phyloP scores from a whole-genome alignment of 257 asterid genomes.

The Gentiana macrophylla region DNA sequence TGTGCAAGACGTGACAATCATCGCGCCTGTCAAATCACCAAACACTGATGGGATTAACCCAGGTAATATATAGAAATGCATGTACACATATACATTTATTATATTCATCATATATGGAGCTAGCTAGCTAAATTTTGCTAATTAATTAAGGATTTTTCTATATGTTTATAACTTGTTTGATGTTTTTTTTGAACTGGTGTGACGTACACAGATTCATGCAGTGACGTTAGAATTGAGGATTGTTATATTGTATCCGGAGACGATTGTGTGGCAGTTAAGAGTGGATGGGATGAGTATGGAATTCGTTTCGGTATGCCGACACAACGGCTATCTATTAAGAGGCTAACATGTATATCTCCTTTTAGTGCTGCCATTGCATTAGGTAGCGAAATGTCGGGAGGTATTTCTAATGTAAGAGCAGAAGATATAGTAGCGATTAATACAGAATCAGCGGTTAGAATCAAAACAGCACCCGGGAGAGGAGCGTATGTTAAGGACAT shows the following conservation, averaged over 20 bases:
- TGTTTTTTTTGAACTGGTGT: neutral
- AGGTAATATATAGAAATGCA: constrained; percentile 23
- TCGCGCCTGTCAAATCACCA: constrained; percentile 78
- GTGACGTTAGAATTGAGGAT: constrained; percentile 75
- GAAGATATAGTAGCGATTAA: constrained; percentile 69
- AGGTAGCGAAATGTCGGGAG: constrained; percentile 99
- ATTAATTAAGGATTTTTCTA: neutral
- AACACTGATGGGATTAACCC: constrained; percentile 96
- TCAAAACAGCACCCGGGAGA: constrained; percentile 76
- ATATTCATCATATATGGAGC: too few relatives aligned
- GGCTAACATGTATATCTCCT: constrained; percentile 88
- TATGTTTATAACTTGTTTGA: neutral
- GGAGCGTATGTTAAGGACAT: constrained; percentile 86
- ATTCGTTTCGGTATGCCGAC: constrained; percentile 96
- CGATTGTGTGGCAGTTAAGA: constrained; percentile 88
- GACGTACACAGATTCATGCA: constrained; percentile 68
- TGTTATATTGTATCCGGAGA: constrained; percentile 96
- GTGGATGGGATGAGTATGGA: constrained; percentile 97
- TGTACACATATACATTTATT: too few relatives aligned
- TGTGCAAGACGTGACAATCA: constrained; percentile 65
- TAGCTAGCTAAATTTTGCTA: too few relatives aligned
- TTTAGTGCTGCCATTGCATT: constrained; percentile 76
- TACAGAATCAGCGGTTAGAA: constrained; percentile 27
- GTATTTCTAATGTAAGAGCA: constrained; percentile 71
- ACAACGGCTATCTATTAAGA: constrained; percentile 52